Evolutionary conservation across 2,329 filamentous ascomycete genomes (phyloP), one percentile per base, ranked within the genome.

Genomic region (Aspergillus aculeatinus): DNA sequence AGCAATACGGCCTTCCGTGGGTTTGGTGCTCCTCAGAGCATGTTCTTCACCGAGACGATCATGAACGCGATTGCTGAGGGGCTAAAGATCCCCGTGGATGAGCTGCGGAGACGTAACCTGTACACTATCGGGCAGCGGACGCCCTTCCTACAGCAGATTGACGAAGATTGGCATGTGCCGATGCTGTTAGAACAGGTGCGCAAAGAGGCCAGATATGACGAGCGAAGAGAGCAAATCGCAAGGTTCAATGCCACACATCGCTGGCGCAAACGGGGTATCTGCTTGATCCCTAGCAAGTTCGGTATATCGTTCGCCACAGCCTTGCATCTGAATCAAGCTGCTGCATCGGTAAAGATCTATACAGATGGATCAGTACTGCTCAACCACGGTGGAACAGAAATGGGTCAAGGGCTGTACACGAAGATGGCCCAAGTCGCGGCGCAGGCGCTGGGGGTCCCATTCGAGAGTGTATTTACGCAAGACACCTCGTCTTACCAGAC

Each of bases 401-500:
- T 70, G 68, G 68, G 68, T 0, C 68, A 70, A 51, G 68, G 68
- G 1, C 48, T 70, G 12, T 67, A 68, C 44, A 70, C 68, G 9
- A 70, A 70, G 49, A 68, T 70, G 66, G 60, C 49, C 33, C 66
- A 68, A 48, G 61, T 70, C 0, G 67, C 67, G 1, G 68, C 68
- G 2, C 60, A 69, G 52, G 67, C 65, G 14, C 54, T 70, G 16
- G 52, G 61, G 3, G 64, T 67, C 2, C 51, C 65, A 0, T 14
- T 66, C 1, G 67, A 69, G 10, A 58, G 53, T 10, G 55, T 70
- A 3, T 69, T 66, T 35, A 68, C 65, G 2, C 56, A 63, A 19
- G 68, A 68, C 16, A 66, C 63, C 2, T 65, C 66, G 14, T 63
- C 66, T 2, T 65, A 67, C 21, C 66, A 68, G 31, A 60, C 63